These are phyloP conservation scores for Pyricularia pennisetigena DNA, from an alignment of 2,329 filamentous ascomycete genomes.

Conservation along the genomic window DNA sequence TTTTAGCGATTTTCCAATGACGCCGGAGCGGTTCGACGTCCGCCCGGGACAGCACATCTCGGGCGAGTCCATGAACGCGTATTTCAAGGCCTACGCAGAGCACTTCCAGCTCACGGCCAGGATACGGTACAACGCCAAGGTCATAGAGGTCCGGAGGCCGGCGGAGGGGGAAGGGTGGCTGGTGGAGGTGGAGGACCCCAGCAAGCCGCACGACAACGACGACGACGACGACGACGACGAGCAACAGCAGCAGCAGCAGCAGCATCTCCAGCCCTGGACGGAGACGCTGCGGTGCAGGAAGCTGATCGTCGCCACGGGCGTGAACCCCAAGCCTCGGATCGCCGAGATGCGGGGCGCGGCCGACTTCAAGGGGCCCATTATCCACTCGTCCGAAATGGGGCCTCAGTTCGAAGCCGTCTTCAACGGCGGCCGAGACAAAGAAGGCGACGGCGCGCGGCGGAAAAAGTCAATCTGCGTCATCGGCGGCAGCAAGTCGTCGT, in stretches of 20 bases:
- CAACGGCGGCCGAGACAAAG: slow-evolving; percentile 11
- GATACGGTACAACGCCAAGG: slow-evolving; percentile 39
- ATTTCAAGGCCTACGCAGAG: slow-evolving; percentile 45
- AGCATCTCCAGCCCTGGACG: not conserved
- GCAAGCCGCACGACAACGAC: not conserved
- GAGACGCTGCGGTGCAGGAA: slow-evolving; percentile 25
- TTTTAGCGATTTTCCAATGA: slow-evolving; percentile 24
- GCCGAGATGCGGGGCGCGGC: slow-evolving; percentile 39
- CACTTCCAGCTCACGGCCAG: slow-evolving; percentile 37
- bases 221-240: no score
- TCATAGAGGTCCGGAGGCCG: slow-evolving; percentile 34
- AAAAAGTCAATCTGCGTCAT: slow-evolving; percentile 38
- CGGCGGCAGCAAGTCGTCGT: slow-evolving; percentile 52
- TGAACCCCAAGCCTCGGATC: slow-evolving; percentile 46
- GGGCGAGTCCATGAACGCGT: slow-evolving; percentile 42
- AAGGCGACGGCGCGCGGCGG: slow-evolving; percentile 4
- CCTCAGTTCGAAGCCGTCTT: slow-evolving; percentile 18
- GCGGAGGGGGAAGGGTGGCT: slow-evolving; percentile 20
- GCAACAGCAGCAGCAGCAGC: no score
- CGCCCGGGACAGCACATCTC: slow-evolving; percentile 46
- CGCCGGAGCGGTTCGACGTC: slow-evolving; percentile 24
- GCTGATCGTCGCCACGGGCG: slow-evolving; percentile 51
- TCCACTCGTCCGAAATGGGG: slow-evolving; percentile 47
- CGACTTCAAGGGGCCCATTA: slow-evolving; percentile 39
- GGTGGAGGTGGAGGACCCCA: slow-evolving; percentile 10